Conservation (phyloP, 805 yeast species). For the Zygosaccharomyces kombuchaensis region DNA sequence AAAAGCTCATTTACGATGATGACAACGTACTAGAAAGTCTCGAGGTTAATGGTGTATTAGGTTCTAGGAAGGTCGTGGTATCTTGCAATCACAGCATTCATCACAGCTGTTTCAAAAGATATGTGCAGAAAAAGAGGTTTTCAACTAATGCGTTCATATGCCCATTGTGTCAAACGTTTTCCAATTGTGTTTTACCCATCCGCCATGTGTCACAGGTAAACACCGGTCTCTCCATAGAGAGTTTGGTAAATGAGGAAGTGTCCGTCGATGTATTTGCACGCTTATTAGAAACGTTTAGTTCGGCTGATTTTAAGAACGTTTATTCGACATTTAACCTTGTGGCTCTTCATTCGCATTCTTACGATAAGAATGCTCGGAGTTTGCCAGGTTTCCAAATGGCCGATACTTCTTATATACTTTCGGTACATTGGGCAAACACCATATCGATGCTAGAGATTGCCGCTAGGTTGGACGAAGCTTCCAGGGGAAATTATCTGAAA, state of each 20-base stretch:
- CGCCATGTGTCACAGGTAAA: conserved; percentile 14
- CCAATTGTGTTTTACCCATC: conserved; percentile 32
- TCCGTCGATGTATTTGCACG: conserved; percentile 13
- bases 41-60: conserved; percentile 15
- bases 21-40: conserved; percentile 19
- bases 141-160: conserved; percentile 74
- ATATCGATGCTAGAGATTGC: conserved; percentile 57
- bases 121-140: conserved; percentile 55
- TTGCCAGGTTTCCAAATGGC: conserved; percentile 15
- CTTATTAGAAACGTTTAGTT: conserved; percentile 16
- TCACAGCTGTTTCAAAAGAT: conserved; percentile 65
- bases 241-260: conserved; percentile 8
- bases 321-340: conserved; percentile 19
- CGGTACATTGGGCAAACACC: conserved; percentile 32
- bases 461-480: conserved; percentile 43
- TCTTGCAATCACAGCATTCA: conserved; percentile 97
- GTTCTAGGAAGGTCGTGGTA: conserved; percentile 42
- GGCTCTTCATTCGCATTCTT: conserved; percentile 20
- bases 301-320: conserved; percentile 15
- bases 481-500: conserved; percentile 32
- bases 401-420: conserved; percentile 20
- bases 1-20: conserved; percentile 20
- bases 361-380: conserved; percentile 19
- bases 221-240: conserved; percentile 11
- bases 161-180: conserved; percentile 83